Conservation (phyloP, 352 stramenopile genomes). For the Pythium utonaiense region DNA sequence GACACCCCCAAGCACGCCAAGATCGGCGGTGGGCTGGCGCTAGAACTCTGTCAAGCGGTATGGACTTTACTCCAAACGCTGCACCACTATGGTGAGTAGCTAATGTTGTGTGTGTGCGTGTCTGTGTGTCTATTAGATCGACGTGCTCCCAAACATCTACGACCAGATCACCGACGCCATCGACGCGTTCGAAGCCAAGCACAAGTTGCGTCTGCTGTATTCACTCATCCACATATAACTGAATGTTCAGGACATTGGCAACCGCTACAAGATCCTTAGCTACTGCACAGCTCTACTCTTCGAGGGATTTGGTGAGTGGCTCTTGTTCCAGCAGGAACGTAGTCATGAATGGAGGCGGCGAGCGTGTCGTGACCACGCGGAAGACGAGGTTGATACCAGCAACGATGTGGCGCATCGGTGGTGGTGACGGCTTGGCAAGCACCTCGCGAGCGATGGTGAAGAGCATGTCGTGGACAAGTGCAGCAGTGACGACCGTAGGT, state of each 20-base stretch:
- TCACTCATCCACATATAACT: slow-evolving; percentile 57
- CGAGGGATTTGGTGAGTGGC: slow-evolving; percentile 38
- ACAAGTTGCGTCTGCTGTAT: slow-evolving; percentile 64
- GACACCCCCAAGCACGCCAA: slow-evolving; percentile 85
- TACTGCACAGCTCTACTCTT: slow-evolving; percentile 26
- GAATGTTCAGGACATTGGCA: no score
- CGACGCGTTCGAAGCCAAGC: slow-evolving; percentile 51
- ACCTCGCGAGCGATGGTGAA: slow-evolving; percentile 30
- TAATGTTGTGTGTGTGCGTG: not conserved
- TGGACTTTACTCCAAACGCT: not conserved
- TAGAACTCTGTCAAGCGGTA: slow-evolving; percentile 74
- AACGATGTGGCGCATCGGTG: slow-evolving; percentile 32
- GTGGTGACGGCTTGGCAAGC: slow-evolving; percentile 18
- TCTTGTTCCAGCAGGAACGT: slow-evolving; percentile 69
- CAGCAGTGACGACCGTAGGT: slow-evolving; percentile 30
- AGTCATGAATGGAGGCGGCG: slow-evolving; percentile 56
- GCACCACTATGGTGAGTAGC: not conserved
- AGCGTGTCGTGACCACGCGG: slow-evolving; percentile 53
- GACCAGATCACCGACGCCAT: slow-evolving; percentile 50
- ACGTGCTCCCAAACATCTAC: slow-evolving; percentile 40
- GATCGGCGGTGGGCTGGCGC: slow-evolving; percentile 70
- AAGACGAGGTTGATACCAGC: slow-evolving; percentile 55
- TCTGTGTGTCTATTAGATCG: slow-evolving; percentile 36
- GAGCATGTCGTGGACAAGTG: slow-evolving; percentile 51
- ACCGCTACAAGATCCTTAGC: no score